phyloP scores from a whole-genome alignment of 306 rosid species.

The Erythrophleum fordii region DNA sequence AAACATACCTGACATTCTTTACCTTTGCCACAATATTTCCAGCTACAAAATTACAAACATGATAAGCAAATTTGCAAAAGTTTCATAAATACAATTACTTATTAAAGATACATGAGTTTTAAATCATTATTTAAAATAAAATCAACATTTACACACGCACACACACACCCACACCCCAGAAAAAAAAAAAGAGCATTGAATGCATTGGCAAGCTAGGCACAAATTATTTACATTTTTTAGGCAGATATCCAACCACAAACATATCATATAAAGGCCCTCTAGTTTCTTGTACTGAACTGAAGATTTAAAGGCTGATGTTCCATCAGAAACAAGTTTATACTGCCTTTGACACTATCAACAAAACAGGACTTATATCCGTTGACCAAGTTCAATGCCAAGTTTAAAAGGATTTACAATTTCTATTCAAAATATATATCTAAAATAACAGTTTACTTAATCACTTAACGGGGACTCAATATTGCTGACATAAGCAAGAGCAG shows the following conservation, averaged over 20 bases:
- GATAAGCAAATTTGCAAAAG: slow-evolving; percentile 22
- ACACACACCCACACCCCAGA: no score
- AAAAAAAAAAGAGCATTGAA: background rate
- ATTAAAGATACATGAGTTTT: background rate
- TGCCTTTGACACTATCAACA: slow-evolving; percentile 18
- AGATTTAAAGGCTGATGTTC: slow-evolving; percentile 21
- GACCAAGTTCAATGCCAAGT: slow-evolving; percentile 12
- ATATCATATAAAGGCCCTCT: no score
- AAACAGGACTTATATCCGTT: background rate
- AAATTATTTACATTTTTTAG: background rate
- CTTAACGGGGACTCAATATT: background rate
- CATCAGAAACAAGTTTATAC: slow-evolving; percentile 16
- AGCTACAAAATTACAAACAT: slow-evolving; percentile 34
- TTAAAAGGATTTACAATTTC: slow-evolving; percentile 8
- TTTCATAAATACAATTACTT: slow-evolving; percentile 31
- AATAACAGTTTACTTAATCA: background rate
- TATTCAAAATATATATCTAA: background rate
- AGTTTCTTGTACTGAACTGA: slow-evolving; percentile 27
- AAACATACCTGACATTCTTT: slow-evolving; percentile 35
- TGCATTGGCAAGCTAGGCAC: background rate
- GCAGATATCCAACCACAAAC: background rate
- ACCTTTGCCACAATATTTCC: slow-evolving; percentile 10
- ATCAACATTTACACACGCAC: background rate
- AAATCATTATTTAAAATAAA: background rate
- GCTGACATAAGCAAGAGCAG: slow-evolving; percentile 6